phyloP scores from a whole-genome alignment of 1,284 basidiomycete genomes.

The Naganishia sp. region DNA sequence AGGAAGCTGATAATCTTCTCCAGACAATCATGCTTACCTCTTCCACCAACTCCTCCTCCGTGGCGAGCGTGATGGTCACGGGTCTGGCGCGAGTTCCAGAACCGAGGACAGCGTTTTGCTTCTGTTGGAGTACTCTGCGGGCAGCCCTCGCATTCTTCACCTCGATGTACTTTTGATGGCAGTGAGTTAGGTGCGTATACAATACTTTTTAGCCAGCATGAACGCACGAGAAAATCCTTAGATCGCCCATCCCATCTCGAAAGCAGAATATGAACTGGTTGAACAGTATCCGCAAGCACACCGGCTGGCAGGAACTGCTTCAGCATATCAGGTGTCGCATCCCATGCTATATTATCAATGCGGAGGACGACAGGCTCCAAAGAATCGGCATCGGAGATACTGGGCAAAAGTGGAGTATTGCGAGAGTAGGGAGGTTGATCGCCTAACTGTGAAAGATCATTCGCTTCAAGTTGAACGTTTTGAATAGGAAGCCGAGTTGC shows the following conservation, averaged over 20 bases:
- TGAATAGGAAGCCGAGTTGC: not conserved
- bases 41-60: constrained; percentile 43
- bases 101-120: constrained; percentile 50
- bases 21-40: constrained; percentile 39
- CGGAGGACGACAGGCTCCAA: constrained; percentile 41
- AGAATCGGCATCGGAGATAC: not conserved
- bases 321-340: constrained; percentile 50
- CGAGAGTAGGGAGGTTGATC: too few relatives aligned
- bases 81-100: constrained; percentile 46
- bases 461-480: not conserved
- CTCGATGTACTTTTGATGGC: constrained; percentile 47
- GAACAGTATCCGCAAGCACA: constrained; percentile 40
- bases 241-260: constrained; percentile 49
- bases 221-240: constrained; percentile 52
- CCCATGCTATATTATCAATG: constrained; percentile 54
- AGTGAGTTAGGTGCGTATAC: not conserved
- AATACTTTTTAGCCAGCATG: not conserved
- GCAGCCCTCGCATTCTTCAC: constrained; percentile 45
- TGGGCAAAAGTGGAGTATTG: not conserved
- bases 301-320: constrained; percentile 45
- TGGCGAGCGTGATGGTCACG: constrained; percentile 50
- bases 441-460: too few relatives aligned
- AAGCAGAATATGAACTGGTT: constrained; percentile 52
- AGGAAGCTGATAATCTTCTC: not conserved
- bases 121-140: constrained; percentile 43